A percentile compares a stretch with the other conserved stretches of the same genome.
These are phyloP conservation scores for Schizophyllum amplum DNA, from an alignment of 1,284 basidiomycete species.

Conservation along the genomic window DNA sequence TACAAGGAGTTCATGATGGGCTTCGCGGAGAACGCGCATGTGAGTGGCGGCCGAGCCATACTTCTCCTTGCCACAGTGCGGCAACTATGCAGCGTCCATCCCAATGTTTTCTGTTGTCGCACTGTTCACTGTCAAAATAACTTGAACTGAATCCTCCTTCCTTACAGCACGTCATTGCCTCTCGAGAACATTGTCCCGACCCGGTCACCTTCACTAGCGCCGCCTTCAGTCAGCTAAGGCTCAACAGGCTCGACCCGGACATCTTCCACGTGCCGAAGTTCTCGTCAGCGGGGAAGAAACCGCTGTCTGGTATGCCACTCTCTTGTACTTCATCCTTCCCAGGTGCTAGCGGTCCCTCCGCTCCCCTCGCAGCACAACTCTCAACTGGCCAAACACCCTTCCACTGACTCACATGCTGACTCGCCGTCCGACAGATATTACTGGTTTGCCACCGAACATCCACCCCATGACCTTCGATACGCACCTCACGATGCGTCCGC, in stretches of 20 bases:
- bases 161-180: constrained; percentile 60
- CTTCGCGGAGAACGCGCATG: constrained; percentile 53
- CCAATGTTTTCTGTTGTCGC: background rate
- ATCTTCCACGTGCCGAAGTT: constrained; percentile 73
- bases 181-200: constrained; percentile 52
- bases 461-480: constrained; percentile 27
- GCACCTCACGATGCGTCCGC: constrained; percentile 36
- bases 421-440: constrained; percentile 27
- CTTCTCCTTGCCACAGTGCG: background rate
- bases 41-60: constrained; percentile 25
- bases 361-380: too few species aligned
- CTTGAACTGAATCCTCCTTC: too few species aligned
- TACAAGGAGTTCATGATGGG: constrained; percentile 70
- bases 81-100: too few species aligned
- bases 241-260: constrained; percentile 63
- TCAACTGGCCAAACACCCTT: background rate
- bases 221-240: constrained; percentile 62
- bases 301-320: constrained; percentile 37
- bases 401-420: background rate
- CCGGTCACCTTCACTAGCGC: constrained; percentile 70
- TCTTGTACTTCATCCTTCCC: too few species aligned
- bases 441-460: constrained; percentile 39
- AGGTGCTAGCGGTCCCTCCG: background rate
- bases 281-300: constrained; percentile 19
- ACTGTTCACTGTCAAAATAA: background rate